These are phyloP conservation scores for Cadophora gregata DNA, from an alignment of 2,329 filamentous ascomycete genomes.

Conservation along the genomic window DNA sequence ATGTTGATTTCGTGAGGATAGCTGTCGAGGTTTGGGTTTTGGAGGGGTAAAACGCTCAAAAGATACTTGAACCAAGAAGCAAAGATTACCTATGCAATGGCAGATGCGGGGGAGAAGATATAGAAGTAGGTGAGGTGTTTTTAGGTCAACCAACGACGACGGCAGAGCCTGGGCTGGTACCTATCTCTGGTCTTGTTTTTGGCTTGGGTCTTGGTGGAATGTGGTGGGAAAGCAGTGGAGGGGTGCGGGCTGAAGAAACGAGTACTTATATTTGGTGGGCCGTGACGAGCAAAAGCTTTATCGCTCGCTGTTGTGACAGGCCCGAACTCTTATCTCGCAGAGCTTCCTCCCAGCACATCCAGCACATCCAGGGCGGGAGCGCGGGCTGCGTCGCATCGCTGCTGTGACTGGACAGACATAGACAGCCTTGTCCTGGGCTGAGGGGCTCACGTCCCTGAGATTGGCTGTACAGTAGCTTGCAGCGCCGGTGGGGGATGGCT, in stretches of 20 bases:
- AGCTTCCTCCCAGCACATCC: not conserved
- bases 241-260: conserved; percentile 23
- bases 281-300: conserved; percentile 25
- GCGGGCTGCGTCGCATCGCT: not conserved
- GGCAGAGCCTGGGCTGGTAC: conserved; percentile 9
- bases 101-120: not conserved
- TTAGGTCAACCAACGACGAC: conserved; percentile 17
- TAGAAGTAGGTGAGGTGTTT: conserved; percentile 23
- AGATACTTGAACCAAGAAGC: not conserved
- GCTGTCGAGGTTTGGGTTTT: not conserved
- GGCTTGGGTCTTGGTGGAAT: conserved; percentile 20
- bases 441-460: not conserved
- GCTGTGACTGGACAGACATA: conserved; percentile 3
- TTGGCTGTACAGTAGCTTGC: conserved; percentile 2
- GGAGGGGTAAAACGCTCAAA: not conserved
- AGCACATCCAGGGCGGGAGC: not conserved
- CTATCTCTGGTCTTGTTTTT: conserved; percentile 6
- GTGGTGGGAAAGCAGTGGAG: conserved; percentile 2
- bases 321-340: conserved; percentile 15
- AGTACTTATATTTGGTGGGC: conserved; percentile 12
- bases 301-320: conserved; percentile 17
- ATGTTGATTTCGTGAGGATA: conserved; percentile 30
- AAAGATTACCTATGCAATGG: not conserved
- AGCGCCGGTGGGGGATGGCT: not conserved
- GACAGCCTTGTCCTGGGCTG: conserved; percentile 1